These are phyloP conservation scores for Tetrahymena elliotti DNA, from an alignment of 73 alveolate species.

Conservation along the genomic window DNA sequence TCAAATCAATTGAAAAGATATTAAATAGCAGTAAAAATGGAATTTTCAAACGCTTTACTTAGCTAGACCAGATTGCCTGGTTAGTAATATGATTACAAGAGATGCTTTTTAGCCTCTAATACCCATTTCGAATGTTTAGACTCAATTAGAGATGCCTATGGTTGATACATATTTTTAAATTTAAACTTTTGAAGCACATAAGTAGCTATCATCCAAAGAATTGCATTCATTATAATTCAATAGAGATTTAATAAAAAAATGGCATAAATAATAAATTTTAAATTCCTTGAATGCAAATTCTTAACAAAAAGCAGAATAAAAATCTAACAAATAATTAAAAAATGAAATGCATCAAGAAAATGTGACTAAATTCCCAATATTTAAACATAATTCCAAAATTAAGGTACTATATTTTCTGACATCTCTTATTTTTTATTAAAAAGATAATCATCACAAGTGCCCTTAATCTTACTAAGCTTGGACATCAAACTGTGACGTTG, in stretches of 20 bases:
- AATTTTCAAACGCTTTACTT: neutral
- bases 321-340: too few species aligned
- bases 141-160: neutral
- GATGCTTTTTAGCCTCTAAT: neutral
- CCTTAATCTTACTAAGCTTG: neutral
- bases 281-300: neutral
- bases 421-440: neutral
- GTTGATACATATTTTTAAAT: neutral
- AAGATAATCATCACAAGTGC: slow-evolving; percentile 1
- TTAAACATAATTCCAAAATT: neutral
- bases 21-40: neutral
- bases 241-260: neutral
- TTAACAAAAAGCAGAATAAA: neutral
- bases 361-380: neutral
- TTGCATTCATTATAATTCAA: neutral
- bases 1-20: neutral
- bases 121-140: neutral
- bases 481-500: neutral
- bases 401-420: neutral
- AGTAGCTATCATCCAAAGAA: neutral
- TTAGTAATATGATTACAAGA: neutral
- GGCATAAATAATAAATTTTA: neutral
- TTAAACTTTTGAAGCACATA: neutral
- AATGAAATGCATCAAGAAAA: neutral
- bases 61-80: neutral